These are phyloP conservation scores for Perkinsus chesapeaki DNA, from an alignment of 169 alveolate genomes.

Conservation along the genomic window DNA sequence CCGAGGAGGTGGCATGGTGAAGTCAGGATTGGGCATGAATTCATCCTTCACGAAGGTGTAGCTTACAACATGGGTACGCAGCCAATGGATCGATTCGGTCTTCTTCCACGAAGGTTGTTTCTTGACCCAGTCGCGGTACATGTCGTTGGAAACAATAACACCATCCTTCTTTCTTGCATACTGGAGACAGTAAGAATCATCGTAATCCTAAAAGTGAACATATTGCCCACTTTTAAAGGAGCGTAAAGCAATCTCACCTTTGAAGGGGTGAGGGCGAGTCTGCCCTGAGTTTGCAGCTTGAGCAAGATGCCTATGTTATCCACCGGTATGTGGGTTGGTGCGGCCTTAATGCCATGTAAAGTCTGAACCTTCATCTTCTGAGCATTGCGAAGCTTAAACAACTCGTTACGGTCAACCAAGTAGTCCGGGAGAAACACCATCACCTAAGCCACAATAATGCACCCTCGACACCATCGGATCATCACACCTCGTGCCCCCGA, in stretches of 20 bases:
- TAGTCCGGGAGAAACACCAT: conserved; percentile 48
- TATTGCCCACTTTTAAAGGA: background rate
- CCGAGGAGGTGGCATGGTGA: background rate
- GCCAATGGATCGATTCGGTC: conserved; percentile 45
- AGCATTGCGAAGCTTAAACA: conserved; percentile 13
- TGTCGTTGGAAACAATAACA: conserved; percentile 60
- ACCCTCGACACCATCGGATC: background rate
- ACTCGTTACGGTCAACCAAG: conserved; percentile 35
- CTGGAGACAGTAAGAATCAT: conserved; percentile 63
- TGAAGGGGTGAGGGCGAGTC: conserved; percentile 54
- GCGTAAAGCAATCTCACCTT: background rate
- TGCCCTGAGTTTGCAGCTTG: conserved; percentile 41
- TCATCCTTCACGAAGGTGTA: conserved; percentile 55
- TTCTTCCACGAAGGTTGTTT: conserved; percentile 28
- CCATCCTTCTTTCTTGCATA: conserved; percentile 57
- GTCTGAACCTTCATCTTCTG: background rate
- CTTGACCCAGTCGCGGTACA: conserved; percentile 57
- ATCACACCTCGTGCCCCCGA: conserved; percentile 50
- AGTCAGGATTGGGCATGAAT: conserved; percentile 61
- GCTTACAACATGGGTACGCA: conserved; percentile 49
- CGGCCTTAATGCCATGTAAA: background rate
- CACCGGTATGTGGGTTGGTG: conserved; percentile 35
- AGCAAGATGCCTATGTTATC: conserved; percentile 31
- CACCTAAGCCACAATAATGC: background rate
- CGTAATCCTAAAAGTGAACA: conserved; percentile 41